Conservation (phyloP, 1,284 basidiomycete genomes). For the Rhizopogon hawkerae region DNA sequence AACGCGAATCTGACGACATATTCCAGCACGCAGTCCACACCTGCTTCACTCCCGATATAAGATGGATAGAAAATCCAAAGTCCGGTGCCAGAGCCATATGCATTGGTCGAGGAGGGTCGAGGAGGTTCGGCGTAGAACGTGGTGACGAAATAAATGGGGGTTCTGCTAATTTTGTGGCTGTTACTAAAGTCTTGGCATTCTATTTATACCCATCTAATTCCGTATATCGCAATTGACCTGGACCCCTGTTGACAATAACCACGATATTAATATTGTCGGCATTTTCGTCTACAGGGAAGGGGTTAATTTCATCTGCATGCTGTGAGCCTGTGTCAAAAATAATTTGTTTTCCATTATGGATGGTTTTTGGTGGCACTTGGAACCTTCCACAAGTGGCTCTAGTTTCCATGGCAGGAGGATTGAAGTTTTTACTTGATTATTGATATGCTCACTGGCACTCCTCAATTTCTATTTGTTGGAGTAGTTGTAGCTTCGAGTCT, state of each 20-base stretch:
- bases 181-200: constrained; percentile 3
- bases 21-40: neutral
- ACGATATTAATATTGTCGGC: neutral
- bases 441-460: too few relatives aligned
- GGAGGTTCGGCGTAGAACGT: neutral
- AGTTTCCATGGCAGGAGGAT: too few relatives aligned
- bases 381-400: too few relatives aligned
- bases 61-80: neutral
- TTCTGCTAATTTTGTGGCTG: constrained; percentile 4
- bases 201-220: constrained; percentile 6
- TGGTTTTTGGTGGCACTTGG: too few relatives aligned
- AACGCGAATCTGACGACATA: constrained; percentile 11
- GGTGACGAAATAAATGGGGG: constrained; percentile 4
- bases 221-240: constrained; percentile 4
- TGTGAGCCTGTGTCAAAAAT: too few relatives aligned
- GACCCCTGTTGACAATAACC: constrained; percentile 1
- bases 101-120: too few relatives aligned
- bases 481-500: too few relatives aligned
- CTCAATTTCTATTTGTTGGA: too few relatives aligned
- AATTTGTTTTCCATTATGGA: too few relatives aligned
- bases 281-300: neutral
- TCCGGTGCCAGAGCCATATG: too few relatives aligned
- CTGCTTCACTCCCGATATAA: neutral
- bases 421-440: too few relatives aligned
- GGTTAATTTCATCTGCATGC: neutral